Evolutionary conservation across 2,329 filamentous ascomycete species (phyloP), one percentile per base, ranked within the genome.

Genomic region (Metarhizium album): DNA sequence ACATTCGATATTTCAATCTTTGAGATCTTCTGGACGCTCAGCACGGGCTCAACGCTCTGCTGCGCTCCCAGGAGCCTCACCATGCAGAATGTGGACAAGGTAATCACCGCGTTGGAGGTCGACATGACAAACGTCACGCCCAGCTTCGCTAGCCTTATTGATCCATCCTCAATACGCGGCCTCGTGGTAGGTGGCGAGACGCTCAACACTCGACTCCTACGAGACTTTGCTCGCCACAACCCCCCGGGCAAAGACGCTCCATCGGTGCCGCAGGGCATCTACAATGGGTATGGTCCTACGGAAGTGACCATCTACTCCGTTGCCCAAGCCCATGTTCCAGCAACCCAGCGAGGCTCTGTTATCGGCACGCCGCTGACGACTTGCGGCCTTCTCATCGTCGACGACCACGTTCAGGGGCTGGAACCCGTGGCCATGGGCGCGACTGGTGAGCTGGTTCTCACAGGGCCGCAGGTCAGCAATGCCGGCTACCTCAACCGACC

Each of bases 1-100:
- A 68, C 65, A 1, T 91, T 90, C 60, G 86, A 90, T 61, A 79
- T 90, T 11, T 90, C 86, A 1, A 83, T 90, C 0, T 90, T 90
- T 60, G 87, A 91, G 59, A 88, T 90, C 20, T 89, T 91, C 63
- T 90, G 87, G 58, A 73, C 86, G 0, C 89, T 86, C 82, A 77
- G 78, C 49, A 75, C 74, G 35, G 67, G 67, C 5, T 61, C 57
- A 16, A 67, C 66, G 7, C 61, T 69, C 6, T 69, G 66, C 54
- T 63, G 62, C 14, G 65, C 62, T 4, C 53, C 60, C 27, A 55
- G 64, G 6, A 48, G 46, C 6, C 46, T 67, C 9, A 67, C 58
- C 1, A 51, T 68, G 45, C 52, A 59, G 40, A 47, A 62, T 52
- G 29, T 58, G 3, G 53, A 54, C 49, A 49, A 46, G 14, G 59